Evolutionary conservation across 2,329 filamentous ascomycete genomes (phyloP), one percentile per base, ranked within the genome.

Genomic region (Colletotrichum sublineola): DNA sequence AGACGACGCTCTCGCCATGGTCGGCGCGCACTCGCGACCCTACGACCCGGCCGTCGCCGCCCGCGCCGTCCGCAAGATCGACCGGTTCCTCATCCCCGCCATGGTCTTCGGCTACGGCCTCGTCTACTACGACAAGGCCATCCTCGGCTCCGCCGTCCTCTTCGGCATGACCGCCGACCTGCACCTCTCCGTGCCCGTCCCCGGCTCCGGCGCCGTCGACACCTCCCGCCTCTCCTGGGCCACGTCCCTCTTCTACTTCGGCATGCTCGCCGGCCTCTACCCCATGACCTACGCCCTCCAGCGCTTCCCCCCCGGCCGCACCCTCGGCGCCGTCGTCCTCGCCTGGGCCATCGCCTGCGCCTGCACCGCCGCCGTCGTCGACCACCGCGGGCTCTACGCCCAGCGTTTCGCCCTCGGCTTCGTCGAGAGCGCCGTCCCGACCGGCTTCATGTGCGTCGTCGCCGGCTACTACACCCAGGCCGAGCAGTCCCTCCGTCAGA

Each of bases 211-310:
- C 53, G 69, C 20, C 65, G 88, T 87, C 20, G 88, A 92, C 77
- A 94, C 93, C 0, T 86, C 88, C 0, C 87, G 93, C 14, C 86
- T 95, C 38, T 91, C 88, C 75, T 95, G 92, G 93, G 93, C 93
- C 2, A 94, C 92, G 0, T 94, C 91, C 0, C 85, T 94, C 77
- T 94, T 95, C 83, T 95, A 94, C 83, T 94, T 95, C 75, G 93
- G 93, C 48, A 93, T 93, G 91, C 85, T 95, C 2, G 90, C 88
- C 0, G 93, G 93, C 0, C 83, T 93, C 3, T 94, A 94, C 74
- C 93, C 92, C 1, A 90, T 94, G 88, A 91, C 91, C 0, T 93
- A 92, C 72, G 84, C 88, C 0, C 84, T 94, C 1, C 93, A 95
- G 79, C 88, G 89, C 29, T 93, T 94, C 82, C 84, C 89, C 71